Conservation (phyloP, 257 asterid species). For the Nicotiana noctiflora region DNA sequence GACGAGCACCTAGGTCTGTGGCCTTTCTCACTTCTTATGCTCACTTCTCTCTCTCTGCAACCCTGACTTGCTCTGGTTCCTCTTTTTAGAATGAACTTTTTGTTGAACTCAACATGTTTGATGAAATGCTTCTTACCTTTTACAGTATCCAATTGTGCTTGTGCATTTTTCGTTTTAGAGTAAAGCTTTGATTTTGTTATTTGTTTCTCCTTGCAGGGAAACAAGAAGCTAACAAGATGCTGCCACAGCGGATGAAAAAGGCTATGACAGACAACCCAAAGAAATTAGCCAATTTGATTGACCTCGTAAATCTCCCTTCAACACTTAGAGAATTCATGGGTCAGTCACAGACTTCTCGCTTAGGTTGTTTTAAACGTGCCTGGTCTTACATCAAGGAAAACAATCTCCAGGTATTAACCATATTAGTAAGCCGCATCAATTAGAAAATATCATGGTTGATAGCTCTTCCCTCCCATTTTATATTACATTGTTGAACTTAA, state of each 20-base stretch:
- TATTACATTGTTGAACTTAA: not conserved
- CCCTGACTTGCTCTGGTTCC: not conserved
- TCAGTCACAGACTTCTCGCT: constrained; percentile 85
- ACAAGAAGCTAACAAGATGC: constrained; percentile 34
- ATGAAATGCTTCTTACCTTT: not conserved
- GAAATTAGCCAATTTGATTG: constrained; percentile 70
- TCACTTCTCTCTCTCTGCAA: not conserved
- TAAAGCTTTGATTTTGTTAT: not conserved
- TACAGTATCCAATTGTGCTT: not conserved
- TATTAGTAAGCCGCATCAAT: not conserved
- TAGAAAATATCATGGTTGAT: not conserved
- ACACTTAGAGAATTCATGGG: constrained; percentile 86
- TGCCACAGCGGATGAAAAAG: constrained; percentile 55
- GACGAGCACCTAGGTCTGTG: not conserved
- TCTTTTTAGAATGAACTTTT: not conserved
- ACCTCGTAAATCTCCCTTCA: constrained; percentile 76
- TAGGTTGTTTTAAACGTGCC: constrained; percentile 67
- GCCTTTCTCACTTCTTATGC: not conserved
- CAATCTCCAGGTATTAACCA: constrained; percentile 63
- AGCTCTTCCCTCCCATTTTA: not conserved
- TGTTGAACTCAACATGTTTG: constrained; percentile 21
- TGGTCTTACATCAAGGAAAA: constrained; percentile 86
- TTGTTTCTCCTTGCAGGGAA: not conserved
- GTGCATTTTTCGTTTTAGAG: not conserved
- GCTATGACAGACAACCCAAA: constrained; percentile 65